phyloP scores from a whole-genome alignment of 192 early-diverging fungal genomes.

The Gigaspora rosea region DNA sequence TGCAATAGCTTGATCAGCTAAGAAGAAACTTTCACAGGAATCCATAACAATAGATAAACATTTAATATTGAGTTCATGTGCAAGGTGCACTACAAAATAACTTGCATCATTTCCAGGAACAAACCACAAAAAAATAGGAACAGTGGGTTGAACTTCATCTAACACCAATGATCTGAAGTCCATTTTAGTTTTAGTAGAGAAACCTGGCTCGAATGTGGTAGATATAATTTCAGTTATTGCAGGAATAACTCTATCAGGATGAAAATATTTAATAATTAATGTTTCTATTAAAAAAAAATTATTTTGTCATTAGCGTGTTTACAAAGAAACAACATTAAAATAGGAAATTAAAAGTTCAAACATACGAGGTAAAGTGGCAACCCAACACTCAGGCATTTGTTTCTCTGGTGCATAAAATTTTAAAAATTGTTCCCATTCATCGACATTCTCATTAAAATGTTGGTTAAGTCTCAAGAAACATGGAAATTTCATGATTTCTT shows the following conservation, averaged over 20 bases:
- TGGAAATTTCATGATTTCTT: conserved; percentile 46
- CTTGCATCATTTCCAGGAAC: conserved; percentile 95
- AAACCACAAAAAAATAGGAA: conserved; percentile 89
- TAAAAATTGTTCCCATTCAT: conserved; percentile 55
- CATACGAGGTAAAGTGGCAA: conserved; percentile 40
- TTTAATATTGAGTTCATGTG: conserved; percentile 58
- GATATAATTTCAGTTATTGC: conserved; percentile 72
- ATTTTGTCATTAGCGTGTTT: not conserved
- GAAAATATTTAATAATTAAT: conserved; percentile 76
- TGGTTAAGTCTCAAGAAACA: conserved; percentile 45
- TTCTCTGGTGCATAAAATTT: conserved; percentile 47
- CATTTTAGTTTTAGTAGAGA: conserved; percentile 62
- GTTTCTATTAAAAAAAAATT: conserved; percentile 32
- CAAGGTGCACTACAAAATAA: conserved; percentile 89
- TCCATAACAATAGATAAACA: conserved; percentile 95
- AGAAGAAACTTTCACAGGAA: conserved; percentile 86
- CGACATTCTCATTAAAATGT: conserved; percentile 42
- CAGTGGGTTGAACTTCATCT: conserved; percentile 70
- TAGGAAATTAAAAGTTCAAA: not conserved
- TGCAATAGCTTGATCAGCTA: conserved; percentile 91
- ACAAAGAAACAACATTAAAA: not conserved
- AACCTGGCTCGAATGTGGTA: conserved; percentile 63
- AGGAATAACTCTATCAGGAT: conserved; percentile 85
- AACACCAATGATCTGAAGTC: conserved; percentile 69
- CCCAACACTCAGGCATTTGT: conserved; percentile 57